Conservation (phyloP, 768 basidiomycete species). For the Lactarius sanguifluus region DNA sequence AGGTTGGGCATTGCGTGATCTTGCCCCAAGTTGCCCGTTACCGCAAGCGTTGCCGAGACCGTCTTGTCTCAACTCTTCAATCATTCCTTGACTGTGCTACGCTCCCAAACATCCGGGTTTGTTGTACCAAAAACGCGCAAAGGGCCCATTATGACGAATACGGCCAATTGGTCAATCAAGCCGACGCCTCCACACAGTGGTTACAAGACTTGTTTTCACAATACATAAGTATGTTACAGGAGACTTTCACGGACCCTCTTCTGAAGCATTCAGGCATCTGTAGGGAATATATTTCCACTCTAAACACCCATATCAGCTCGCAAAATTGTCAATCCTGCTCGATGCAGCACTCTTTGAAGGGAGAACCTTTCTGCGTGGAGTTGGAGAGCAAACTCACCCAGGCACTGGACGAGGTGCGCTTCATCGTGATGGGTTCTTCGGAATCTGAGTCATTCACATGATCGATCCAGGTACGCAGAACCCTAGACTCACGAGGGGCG, state of each 20-base stretch:
- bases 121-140: neutral
- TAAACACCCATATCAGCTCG: neutral
- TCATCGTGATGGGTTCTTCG: neutral
- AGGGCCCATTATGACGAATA: neutral
- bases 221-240: neutral
- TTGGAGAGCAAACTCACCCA: neutral
- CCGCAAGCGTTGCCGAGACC: neutral
- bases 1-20: slow-evolving; percentile 9
- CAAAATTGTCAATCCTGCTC: neutral
- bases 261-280: neutral
- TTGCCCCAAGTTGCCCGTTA: neutral
- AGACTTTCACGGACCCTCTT: slow-evolving; percentile 3
- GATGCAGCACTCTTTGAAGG: neutral
- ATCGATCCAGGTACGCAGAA: neutral
- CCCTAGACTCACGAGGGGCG: neutral
- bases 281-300: neutral
- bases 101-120: neutral
- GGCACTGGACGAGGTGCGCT: neutral
- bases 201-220: neutral
- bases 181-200: neutral
- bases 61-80: neutral
- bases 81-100: neutral
- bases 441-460: too few species aligned
- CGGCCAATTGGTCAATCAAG: too few species aligned
- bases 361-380: neutral